These are phyloP conservation scores for Pyricularia sp. DNA, from an alignment of 2,329 filamentous ascomycete genomes.

Conservation along the genomic window DNA sequence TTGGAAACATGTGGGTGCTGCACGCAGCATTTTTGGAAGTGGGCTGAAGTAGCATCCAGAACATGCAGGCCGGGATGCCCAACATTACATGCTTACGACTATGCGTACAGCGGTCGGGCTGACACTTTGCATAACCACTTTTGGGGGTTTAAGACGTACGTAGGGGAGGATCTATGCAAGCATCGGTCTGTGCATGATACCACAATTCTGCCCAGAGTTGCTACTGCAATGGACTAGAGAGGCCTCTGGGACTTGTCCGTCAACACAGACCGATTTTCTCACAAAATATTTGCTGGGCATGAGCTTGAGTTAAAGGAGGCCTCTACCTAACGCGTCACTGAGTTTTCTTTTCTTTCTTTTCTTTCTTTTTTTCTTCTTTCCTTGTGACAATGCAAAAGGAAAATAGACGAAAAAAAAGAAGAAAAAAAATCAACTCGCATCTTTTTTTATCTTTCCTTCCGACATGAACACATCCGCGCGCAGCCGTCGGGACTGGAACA, in stretches of 20 bases:
- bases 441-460: background rate
- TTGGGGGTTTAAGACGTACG: background rate
- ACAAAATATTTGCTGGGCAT: background rate
- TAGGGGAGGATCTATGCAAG: background rate
- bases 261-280: background rate
- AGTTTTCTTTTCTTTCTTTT: background rate
- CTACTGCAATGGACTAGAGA: background rate
- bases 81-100: background rate
- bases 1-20: background rate
- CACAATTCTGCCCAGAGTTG: no score
- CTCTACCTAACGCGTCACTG: background rate
- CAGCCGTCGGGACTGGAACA: background rate
- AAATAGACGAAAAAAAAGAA: background rate
- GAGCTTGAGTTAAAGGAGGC: background rate
- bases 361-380: background rate
- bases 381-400: background rate
- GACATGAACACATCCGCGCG: background rate
- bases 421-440: background rate
- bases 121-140: background rate
- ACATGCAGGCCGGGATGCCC: background rate
- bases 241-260: background rate
- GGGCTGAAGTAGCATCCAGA: background rate
- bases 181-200: background rate
- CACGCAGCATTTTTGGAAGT: background rate
- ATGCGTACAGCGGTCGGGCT: background rate